phyloP scores from a whole-genome alignment of 2,329 filamentous ascomycete genomes.

The Blumeria hordei region DNA sequence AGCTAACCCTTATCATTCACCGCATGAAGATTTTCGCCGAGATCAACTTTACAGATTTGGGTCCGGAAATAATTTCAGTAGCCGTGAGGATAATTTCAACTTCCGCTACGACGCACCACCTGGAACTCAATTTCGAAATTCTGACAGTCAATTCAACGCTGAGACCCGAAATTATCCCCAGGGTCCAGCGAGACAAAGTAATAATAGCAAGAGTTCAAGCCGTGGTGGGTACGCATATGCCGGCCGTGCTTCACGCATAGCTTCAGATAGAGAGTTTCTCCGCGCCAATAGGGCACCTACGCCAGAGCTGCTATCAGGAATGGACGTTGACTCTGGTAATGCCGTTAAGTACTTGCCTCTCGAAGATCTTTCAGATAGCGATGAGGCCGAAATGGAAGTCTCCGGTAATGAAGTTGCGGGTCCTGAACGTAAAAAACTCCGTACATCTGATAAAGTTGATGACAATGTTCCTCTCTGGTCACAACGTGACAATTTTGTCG shows the following conservation, averaged over 20 bases:
- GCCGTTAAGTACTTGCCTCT: conserved; percentile 27
- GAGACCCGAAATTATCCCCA: conserved; percentile 3
- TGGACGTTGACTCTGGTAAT: conserved; percentile 12
- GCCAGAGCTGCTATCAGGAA: conserved; percentile 15
- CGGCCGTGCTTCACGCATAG: conserved; percentile 8
- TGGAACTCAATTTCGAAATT: conserved; percentile 9
- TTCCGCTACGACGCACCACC: conserved; percentile 14
- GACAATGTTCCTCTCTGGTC: neutral
- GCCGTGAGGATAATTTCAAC: conserved; percentile 8
- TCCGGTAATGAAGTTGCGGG: conserved; percentile 20
- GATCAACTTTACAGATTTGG: conserved; percentile 2
- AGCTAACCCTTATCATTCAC: conserved; percentile 1
- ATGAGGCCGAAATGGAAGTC: conserved; percentile 36
- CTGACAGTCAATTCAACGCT: conserved; percentile 5
- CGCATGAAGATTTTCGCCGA: neutral
- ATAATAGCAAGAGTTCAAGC: neutral
- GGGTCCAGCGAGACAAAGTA: neutral
- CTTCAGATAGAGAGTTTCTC: conserved; percentile 15
- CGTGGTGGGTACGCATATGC: neutral
- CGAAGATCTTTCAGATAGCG: conserved; percentile 36
- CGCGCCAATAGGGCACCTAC: conserved; percentile 15
- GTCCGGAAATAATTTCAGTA: neutral
- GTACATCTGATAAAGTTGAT: neutral
- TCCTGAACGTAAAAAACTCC: conserved; percentile 12
- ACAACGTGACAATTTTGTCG: neutral